Conservation (phyloP, 192 early-diverging fungal species). For the Coemansia sp. region DNA sequence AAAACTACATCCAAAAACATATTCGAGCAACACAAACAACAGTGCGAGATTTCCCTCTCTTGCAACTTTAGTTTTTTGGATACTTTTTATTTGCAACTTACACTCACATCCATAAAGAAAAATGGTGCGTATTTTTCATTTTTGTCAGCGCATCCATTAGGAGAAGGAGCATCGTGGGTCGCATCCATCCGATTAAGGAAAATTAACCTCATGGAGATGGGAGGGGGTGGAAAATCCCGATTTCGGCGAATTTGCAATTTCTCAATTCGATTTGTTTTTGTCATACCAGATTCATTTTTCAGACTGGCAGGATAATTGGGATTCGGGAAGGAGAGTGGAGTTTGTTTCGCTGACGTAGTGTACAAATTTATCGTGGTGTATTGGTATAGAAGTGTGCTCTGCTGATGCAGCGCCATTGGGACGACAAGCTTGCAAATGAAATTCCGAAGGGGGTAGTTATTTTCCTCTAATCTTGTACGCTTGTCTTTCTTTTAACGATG, state of each 20-base stretch:
- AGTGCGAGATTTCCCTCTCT: slow-evolving; percentile 16
- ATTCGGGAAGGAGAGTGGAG: too few relatives aligned
- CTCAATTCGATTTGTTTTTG: not conserved
- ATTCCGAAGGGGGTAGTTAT: too few relatives aligned
- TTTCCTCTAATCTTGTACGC: too few relatives aligned
- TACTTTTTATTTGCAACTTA: slow-evolving; percentile 15
- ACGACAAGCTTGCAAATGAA: not conserved
- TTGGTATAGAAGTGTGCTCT: too few relatives aligned
- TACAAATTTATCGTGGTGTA: too few relatives aligned
- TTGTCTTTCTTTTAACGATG: too few relatives aligned
- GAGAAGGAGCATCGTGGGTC: not conserved
- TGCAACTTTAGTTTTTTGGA: slow-evolving; percentile 20
- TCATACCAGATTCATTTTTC: too few relatives aligned
- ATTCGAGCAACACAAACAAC: too few relatives aligned
- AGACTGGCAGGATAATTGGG: too few relatives aligned
- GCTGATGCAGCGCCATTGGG: too few relatives aligned
- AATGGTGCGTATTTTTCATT: slow-evolving; percentile 32
- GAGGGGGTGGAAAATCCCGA: not conserved
- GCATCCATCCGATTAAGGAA: slow-evolving; percentile 19
- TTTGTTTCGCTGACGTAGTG: too few relatives aligned
- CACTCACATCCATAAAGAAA: slow-evolving; percentile 34
- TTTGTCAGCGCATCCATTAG: slow-evolving; percentile 8
- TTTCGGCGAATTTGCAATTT: slow-evolving; percentile 1
- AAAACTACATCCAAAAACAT: too few relatives aligned
- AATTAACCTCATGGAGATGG: not conserved